Evolutionary conservation across 2,329 filamentous ascomycete genomes (phyloP).

Genomic region (Colletotrichum limetticola): DNA sequence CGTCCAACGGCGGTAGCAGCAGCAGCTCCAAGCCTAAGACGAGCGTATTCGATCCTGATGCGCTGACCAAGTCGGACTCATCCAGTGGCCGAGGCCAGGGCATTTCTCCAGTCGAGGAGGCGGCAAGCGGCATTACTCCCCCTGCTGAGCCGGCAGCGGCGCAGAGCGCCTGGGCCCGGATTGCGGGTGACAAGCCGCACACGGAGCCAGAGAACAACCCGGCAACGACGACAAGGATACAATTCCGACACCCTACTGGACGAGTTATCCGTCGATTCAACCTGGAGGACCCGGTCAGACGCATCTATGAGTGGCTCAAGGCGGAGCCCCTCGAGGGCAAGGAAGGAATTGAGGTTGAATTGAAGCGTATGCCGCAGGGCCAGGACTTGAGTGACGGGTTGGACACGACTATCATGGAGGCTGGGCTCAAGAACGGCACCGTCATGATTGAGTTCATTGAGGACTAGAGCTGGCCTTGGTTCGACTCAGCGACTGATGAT

Average conservation of each 20-base stretch:
- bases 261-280: slow-evolving; percentile 89
- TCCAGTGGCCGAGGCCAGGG: slow-evolving; percentile 63
- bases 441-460: slow-evolving; percentile 94
- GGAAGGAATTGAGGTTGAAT: slow-evolving; percentile 82
- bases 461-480: slow-evolving; percentile 46
- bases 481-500: neutral
- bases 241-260: slow-evolving; percentile 88
- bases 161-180: slow-evolving; percentile 69
- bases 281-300: slow-evolving; percentile 78
- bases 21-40: slow-evolving; percentile 51
- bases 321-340: slow-evolving; percentile 85
- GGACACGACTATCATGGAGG: slow-evolving; percentile 80
- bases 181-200: slow-evolving; percentile 79
- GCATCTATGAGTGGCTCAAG: slow-evolving; percentile 97
- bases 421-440: slow-evolving; percentile 89
- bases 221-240: slow-evolving; percentile 83
- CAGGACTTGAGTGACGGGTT: slow-evolving; percentile 84
- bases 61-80: slow-evolving; percentile 76
- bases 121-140: slow-evolving; percentile 9
- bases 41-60: slow-evolving; percentile 84
- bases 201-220: slow-evolving; percentile 79
- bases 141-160: slow-evolving; percentile 39
- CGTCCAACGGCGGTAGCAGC: slow-evolving; percentile 46
- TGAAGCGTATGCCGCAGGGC: slow-evolving; percentile 82
- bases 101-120: slow-evolving; percentile 36